Evolutionary conservation across 2,329 filamentous ascomycete species (phyloP).

Genomic region (Apiospora aurea): DNA sequence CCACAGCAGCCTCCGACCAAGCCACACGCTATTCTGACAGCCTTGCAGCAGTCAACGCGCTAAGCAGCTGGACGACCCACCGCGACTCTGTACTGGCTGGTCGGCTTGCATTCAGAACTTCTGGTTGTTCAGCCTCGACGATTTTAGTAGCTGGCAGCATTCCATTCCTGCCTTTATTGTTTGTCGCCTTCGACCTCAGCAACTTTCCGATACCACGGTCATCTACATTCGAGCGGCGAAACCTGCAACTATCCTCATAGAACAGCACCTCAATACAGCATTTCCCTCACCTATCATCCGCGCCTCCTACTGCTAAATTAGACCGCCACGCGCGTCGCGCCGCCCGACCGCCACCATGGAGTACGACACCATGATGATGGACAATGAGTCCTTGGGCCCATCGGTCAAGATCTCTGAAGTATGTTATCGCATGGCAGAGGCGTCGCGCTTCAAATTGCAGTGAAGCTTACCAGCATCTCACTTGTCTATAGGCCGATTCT

Average conservation of each 20-base stretch:
- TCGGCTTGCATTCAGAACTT: background rate
- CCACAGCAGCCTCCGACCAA: background rate
- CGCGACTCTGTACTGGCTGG: background rate
- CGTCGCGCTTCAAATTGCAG: constrained; percentile 33
- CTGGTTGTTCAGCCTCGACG: background rate
- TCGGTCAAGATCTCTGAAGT: constrained; percentile 68
- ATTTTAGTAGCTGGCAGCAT: constrained; percentile 13
- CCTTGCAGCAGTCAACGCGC: background rate
- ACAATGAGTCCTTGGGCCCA: constrained; percentile 63
- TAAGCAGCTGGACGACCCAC: background rate
- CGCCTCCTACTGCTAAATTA: background rate
- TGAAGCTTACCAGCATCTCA: constrained; percentile 20
- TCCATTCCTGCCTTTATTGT: constrained; percentile 1
- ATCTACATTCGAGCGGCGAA: background rate
- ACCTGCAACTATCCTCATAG: background rate
- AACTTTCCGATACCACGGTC: background rate
- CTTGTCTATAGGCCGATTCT: constrained; percentile 69
- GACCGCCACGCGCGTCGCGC: constrained; percentile 25
- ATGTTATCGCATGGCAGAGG: constrained; percentile 36
- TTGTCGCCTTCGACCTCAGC: background rate
- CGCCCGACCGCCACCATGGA: constrained; percentile 51
- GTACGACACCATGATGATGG: constrained; percentile 67
- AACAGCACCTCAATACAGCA: background rate
- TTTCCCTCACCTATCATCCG: background rate
- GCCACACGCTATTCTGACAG: background rate